Percentiles rank a stretch among this genome's conserved stretches.
Evolutionary conservation across 441 rosid genomes (phyloP).

Genomic region (Rhodomyrtus psidioides): DNA sequence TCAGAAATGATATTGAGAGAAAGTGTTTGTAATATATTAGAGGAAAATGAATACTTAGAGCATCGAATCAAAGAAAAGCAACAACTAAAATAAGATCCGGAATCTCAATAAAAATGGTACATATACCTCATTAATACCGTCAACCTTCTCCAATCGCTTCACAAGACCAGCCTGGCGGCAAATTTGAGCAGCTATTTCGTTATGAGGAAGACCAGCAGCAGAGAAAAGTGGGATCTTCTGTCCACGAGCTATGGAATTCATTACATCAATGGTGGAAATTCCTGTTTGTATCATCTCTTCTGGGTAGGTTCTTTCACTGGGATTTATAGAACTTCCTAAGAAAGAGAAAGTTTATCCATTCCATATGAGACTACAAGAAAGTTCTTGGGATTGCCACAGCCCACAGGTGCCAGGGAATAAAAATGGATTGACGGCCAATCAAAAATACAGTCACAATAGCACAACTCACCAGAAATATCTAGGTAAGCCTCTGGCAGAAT

Average conservation of each 20-base stretch:
- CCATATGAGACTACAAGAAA: background rate
- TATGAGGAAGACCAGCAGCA: constrained; percentile 99
- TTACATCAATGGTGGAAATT: constrained; percentile 97
- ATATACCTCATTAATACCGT: constrained; percentile 50
- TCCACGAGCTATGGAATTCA: constrained; percentile 99
- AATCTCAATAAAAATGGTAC: background rate
- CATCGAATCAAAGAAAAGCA: background rate
- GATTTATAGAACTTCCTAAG: constrained; percentile 82
- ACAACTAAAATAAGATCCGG: background rate
- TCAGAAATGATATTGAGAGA: background rate
- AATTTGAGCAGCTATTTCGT: constrained; percentile 98
- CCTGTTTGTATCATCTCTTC: constrained; percentile 99
- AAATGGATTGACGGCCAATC: background rate
- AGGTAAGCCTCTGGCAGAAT: constrained; percentile 96
- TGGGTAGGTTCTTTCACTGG: constrained; percentile 98
- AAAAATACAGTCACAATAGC: background rate
- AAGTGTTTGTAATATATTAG: background rate
- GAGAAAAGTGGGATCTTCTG: constrained; percentile 98
- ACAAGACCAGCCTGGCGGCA: constrained; percentile 99
- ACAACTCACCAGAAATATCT: constrained; percentile 79
- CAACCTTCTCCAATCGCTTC: constrained; percentile 86
- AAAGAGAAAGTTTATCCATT: background rate
- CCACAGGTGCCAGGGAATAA: background rate
- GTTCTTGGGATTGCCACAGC: background rate
- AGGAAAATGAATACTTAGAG: background rate